Percentiles rank a stretch among this genome's conserved stretches.
phyloP scores from a whole-genome alignment of 106 monocot species.

The Platanthera guangdongensis region DNA sequence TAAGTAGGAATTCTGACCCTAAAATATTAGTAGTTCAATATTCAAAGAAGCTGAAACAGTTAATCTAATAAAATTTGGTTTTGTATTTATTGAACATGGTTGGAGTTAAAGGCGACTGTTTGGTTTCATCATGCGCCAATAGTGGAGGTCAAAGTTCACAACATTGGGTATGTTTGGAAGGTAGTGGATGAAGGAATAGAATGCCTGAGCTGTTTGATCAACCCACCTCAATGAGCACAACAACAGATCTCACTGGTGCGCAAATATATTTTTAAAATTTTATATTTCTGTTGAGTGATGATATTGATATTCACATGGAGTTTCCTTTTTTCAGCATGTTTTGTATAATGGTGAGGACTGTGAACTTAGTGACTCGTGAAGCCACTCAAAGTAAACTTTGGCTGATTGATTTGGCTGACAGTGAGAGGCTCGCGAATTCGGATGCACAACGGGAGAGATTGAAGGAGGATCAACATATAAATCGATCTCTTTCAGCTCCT shows the following conservation, averaged over 20 bases:
- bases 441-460: slow-evolving; percentile 74
- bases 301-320: background rate
- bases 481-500: slow-evolving; percentile 64
- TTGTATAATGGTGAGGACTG: slow-evolving; percentile 63
- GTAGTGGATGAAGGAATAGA: slow-evolving; percentile 68
- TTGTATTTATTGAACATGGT: slow-evolving; percentile 13
- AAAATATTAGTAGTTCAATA: background rate
- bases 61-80: background rate
- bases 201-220: slow-evolving; percentile 74
- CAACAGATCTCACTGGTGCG: slow-evolving; percentile 85
- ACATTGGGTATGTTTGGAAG: slow-evolving; percentile 68
- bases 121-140: slow-evolving; percentile 76
- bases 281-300: background rate
- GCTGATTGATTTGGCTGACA: slow-evolving; percentile 88
- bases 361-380: slow-evolving; percentile 63
- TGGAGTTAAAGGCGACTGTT: slow-evolving; percentile 60
- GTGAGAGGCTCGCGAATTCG: slow-evolving; percentile 76
- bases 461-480: slow-evolving; percentile 77
- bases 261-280: background rate
- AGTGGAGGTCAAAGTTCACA: slow-evolving; percentile 65
- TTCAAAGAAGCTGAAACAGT: background rate
- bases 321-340: slow-evolving; percentile 49
- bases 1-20: slow-evolving; percentile 30
- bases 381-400: slow-evolving; percentile 80
- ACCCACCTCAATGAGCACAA: slow-evolving; percentile 91